Evolutionary conservation across 139 green algal species (phyloP), one percentile per base, ranked within the genome.

Genomic region (Trebouxia sp.): DNA sequence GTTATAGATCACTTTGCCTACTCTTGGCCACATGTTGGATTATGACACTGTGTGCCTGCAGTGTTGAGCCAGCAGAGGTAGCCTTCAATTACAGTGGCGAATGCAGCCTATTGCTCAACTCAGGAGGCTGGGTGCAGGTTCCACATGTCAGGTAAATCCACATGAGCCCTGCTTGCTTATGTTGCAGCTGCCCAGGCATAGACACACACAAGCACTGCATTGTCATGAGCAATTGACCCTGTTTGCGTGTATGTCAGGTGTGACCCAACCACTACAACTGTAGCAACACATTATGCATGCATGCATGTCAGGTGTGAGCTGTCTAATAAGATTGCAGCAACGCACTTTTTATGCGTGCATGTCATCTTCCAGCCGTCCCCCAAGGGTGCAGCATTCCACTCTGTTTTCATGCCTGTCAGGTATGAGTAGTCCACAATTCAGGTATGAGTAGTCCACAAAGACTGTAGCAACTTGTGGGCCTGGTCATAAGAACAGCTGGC

Each of bases 401-500:
- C n/a, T n/a, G n/a, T n/a, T n/a, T n/a, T n/a, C n/a, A n/a, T n/a
- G n/a, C n/a, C n/a, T n/a, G n/a, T n/a, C 50, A 28, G 50, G 3
- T 28, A 17, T 22, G 26, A 22, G 50, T 15, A 5, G 20, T 58
- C 50, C 26, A 22, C 50, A 22, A 30, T 45, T 28, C 72, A 79
- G 72, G 12, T 79, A 47, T 43, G 43, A 62, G 17, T 9, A 66
- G 1, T 55, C 38, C 41, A 76, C 69, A 3, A 47, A 17, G 38
- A 50, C n/a, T 9, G 39, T 80, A 20, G 69, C 80, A 24, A 76
- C 69, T 11, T 80, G 80, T 39, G 80, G 70, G 2, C 51, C 24
- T 12, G 41, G 39, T 41, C 80, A 66, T 24, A 42, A 39, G 65
- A 55, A 79, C 48, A 79, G 50, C 65, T 85, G 81, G 81, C 43